A percentile compares a stretch with the other conserved stretches of the same genome.
phyloP scores from a whole-genome alignment of 805 yeast genomes.

The Sugiyamaella smithiae region DNA sequence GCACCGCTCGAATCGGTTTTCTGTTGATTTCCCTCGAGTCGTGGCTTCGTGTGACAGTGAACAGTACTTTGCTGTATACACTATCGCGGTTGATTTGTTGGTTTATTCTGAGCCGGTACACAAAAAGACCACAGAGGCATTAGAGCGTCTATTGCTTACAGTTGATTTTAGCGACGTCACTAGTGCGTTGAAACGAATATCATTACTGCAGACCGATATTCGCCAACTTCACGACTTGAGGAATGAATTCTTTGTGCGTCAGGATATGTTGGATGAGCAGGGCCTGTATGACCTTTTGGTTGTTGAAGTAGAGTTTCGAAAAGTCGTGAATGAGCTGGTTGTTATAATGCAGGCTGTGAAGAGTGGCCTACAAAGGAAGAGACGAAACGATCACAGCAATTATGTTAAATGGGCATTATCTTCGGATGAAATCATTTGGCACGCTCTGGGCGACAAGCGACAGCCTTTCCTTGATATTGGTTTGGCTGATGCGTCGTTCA shows the following conservation, averaged over 20 bases:
- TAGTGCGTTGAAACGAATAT: constrained; percentile 48
- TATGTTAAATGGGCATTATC: constrained; percentile 48
- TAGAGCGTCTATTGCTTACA: constrained; percentile 65
- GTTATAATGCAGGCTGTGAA: constrained; percentile 37
- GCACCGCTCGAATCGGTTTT: constrained; percentile 43
- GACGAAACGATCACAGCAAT: constrained; percentile 32
- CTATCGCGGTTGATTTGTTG: constrained; percentile 59
- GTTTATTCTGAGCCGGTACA: constrained; percentile 72
- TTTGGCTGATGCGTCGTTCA: constrained; percentile 57
- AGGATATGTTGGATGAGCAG: constrained; percentile 43
- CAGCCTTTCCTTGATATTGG: constrained; percentile 69
- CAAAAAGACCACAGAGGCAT: constrained; percentile 52
- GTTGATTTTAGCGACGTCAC: constrained; percentile 64
- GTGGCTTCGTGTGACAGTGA: constrained; percentile 65
- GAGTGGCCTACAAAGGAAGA: constrained; percentile 29
- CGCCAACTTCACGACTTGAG: constrained; percentile 41
- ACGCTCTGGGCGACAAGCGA: constrained; percentile 58
- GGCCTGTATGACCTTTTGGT: constrained; percentile 25
- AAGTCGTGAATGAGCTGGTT: constrained; percentile 30
- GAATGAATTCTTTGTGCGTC: constrained; percentile 49
- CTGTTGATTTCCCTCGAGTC: constrained; percentile 68
- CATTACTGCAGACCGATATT: constrained; percentile 48
- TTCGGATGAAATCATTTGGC: constrained; percentile 70
- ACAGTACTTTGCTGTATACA: constrained; percentile 67
- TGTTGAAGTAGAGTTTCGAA: constrained; percentile 32